Evolutionary conservation across 2,329 filamentous ascomycete genomes (phyloP).

Genomic region (Neofusicoccum ribis): DNA sequence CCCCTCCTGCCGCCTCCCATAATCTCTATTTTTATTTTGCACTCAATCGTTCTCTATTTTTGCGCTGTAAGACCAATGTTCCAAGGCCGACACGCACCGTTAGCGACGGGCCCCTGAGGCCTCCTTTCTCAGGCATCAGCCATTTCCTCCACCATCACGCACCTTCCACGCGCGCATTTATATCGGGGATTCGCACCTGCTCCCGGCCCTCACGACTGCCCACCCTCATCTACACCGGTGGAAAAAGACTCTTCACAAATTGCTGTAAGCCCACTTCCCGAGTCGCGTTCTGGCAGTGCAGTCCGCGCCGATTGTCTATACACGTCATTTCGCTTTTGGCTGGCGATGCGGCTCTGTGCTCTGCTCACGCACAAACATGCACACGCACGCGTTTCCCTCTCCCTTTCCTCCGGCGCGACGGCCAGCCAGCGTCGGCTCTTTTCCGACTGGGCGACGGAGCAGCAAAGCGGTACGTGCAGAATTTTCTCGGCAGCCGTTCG

Average conservation of each 20-base stretch:
- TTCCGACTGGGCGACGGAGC: not conserved
- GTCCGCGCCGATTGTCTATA: not conserved
- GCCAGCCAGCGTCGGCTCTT: not conserved
- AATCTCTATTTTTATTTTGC: not conserved
- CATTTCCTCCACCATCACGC: not conserved
- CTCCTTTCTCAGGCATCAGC: not conserved
- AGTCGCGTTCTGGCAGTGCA: not conserved
- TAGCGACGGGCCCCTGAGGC: not conserved
- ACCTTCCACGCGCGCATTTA: not conserved
- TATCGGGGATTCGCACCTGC: not conserved
- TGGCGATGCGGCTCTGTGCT: constrained; percentile 2
- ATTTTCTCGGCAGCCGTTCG: not conserved
- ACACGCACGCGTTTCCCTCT: not conserved
- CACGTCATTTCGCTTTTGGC: constrained; percentile 12
- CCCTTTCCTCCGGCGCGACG: not conserved
- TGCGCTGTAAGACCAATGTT: not conserved
- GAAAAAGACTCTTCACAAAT: not conserved
- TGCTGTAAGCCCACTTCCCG: not conserved
- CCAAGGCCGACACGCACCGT: not conserved
- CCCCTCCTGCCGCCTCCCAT: not conserved
- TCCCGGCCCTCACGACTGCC: not conserved
- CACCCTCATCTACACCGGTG: not conserved
- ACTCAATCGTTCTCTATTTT: not conserved
- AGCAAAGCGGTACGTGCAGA: not conserved
- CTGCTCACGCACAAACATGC: not conserved